Evolutionary conservation across 352 stramenopile genomes (phyloP).

Genomic region (Phytophthora syringae): DNA sequence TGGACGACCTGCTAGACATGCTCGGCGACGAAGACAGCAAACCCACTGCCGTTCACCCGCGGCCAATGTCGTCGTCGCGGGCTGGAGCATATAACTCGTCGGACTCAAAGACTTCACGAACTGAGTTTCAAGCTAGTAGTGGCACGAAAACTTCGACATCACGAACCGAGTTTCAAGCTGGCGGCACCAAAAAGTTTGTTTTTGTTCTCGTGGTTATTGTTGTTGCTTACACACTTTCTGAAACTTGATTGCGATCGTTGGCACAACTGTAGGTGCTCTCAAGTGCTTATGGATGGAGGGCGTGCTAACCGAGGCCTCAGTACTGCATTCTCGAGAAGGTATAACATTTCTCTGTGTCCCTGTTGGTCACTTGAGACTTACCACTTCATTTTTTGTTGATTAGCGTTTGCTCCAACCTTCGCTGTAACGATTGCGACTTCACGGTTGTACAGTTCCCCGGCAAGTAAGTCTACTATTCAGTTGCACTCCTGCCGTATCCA

Average conservation of each 20-base stretch:
- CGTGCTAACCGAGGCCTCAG: conserved; percentile 61
- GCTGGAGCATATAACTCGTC: conserved; percentile 22
- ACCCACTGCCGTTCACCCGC: conserved; percentile 40
- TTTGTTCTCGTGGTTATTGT: neutral
- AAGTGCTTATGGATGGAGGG: conserved; percentile 62
- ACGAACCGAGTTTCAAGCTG: conserved; percentile 43
- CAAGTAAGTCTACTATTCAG: conserved; percentile 46
- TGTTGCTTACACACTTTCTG: neutral
- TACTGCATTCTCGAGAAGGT: conserved; percentile 62
- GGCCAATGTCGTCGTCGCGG: conserved; percentile 21
- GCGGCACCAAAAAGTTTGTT: conserved; percentile 67
- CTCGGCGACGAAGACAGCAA: conserved; percentile 52
- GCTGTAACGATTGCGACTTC: conserved; percentile 88
- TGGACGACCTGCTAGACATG: conserved; percentile 82
- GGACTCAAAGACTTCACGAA: conserved; percentile 18
- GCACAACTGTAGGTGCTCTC: conserved; percentile 49
- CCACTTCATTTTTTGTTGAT: conserved; percentile 1
- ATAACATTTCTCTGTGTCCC: conserved; percentile 12
- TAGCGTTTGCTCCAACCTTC: conserved; percentile 72
- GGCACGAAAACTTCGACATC: conserved; percentile 56
- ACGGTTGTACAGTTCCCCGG: conserved; percentile 76
- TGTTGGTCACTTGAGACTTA: neutral
- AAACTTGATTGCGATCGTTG: neutral
- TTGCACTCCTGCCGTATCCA: neutral
- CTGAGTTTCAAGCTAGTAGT: conserved; percentile 45